Evolutionary conservation across 495 filamentous ascomycete genomes (phyloP).

Genomic region (Cercophora samala): DNA sequence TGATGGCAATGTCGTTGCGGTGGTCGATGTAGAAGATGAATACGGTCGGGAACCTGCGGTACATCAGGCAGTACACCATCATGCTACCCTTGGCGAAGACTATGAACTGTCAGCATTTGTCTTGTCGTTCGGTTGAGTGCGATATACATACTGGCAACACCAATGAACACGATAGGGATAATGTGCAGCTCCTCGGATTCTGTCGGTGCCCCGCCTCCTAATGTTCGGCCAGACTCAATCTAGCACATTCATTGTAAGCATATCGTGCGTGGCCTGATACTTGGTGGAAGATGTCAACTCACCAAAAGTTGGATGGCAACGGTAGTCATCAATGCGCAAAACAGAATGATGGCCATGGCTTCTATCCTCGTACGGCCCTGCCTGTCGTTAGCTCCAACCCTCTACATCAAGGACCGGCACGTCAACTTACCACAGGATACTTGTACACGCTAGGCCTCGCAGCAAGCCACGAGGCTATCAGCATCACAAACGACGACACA

Average conservation of each 20-base stretch:
- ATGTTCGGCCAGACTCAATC: conserved; percentile 47
- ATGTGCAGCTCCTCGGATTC: conserved; percentile 44
- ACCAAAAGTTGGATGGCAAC: conserved; percentile 52
- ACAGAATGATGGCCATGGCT: conserved; percentile 57
- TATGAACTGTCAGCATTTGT: conserved; percentile 23
- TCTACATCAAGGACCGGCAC: neutral
- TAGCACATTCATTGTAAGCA: neutral
- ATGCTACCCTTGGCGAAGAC: conserved; percentile 47
- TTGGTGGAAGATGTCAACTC: neutral
- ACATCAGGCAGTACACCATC: conserved; percentile 51
- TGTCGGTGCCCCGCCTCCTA: conserved; percentile 37
- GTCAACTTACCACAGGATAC: conserved; percentile 45
- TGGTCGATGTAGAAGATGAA: conserved; percentile 56
- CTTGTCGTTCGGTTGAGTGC: neutral
- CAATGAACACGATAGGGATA: conserved; percentile 51
- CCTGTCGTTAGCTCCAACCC: conserved; percentile 28
- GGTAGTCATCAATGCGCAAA: conserved; percentile 57
- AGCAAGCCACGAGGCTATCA: conserved; percentile 51
- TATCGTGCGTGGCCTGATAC: neutral
- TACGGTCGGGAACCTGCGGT: conserved; percentile 52
- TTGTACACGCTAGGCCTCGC: conserved; percentile 53
- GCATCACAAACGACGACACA: conserved; percentile 56
- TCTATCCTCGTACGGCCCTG: conserved; percentile 51
- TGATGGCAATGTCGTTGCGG: conserved; percentile 55
- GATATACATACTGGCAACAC: conserved; percentile 47